Conservation (phyloP, 331 rosid genomes). For the Malus hybrid region DNA sequence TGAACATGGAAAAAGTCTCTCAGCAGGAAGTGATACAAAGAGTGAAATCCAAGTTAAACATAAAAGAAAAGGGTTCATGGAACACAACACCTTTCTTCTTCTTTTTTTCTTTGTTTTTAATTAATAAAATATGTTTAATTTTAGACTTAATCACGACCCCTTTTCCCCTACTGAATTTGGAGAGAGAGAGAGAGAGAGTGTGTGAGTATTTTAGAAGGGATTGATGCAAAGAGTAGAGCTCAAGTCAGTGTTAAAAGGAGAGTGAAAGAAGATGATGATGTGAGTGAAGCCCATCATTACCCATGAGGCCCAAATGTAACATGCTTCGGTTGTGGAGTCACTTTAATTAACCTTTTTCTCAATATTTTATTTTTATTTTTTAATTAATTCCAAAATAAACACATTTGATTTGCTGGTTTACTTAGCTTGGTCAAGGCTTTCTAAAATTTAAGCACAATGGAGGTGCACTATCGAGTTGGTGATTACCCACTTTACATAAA, state of each 20-base stretch:
- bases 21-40: conserved; percentile 51
- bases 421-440: not conserved
- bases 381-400: not conserved
- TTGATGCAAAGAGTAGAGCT: conserved; percentile 62
- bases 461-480: not conserved
- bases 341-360: conserved; percentile 36
- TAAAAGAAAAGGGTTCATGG: conserved; percentile 18
- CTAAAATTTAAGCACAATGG: not conserved
- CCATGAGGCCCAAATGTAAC: conserved; percentile 40
- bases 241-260: conserved; percentile 31
- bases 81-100: not conserved
- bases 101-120: too few relatives aligned
- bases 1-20: conserved; percentile 30
- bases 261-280: not conserved
- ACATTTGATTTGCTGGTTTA: not conserved
- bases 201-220: conserved; percentile 71
- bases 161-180: conserved; percentile 23
- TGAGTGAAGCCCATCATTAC: conserved; percentile 43
- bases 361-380: not conserved
- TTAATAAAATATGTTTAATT: not conserved
- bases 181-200: too few relatives aligned
- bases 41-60: conserved; percentile 69
- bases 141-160: conserved; percentile 16
- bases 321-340: conserved; percentile 48
- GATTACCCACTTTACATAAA: not conserved